Base-by-base conservation (phyloP, 1,284 basidiomycete species). In the Cutaneotrichosporon dermatis region DNA sequence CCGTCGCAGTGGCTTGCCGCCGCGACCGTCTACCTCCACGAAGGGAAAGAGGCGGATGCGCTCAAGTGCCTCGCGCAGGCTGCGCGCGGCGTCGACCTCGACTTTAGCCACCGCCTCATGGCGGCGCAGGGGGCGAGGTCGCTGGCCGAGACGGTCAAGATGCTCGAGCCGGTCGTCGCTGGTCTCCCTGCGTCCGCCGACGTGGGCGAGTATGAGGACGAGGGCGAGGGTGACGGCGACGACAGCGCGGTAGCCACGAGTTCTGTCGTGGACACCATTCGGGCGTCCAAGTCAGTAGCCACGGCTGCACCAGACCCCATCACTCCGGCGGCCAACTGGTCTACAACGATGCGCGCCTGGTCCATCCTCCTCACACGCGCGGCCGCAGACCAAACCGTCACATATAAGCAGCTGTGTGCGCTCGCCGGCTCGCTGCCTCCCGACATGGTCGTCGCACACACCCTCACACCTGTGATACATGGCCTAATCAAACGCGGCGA, bases 381-480 rank as follows among this genome's bases (percentile, higher is more conserved):
- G 0, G 46, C 50, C 1, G 9, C 5, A 4, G 62, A 64, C 35
- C n/a, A 33, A 2, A 12, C 6, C 2, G 50, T 64, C 7, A n/a
- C 56, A 4, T 11, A 59, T 2, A 45, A 63, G 12, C 59, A 61
- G 34, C 52, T 74, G 4, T 8, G 66, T 13, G 57, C 56, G 10
- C 51, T 72, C 12, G 60, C 61, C 4, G 40, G 60, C 3, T 39
- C 41, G 3, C 25, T 74, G 10, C 67, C 70, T 3, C 56, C 53
- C 3, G 39, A 49, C 4, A 50, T 61, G 1, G 43, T 59, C 1
- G 41, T 59, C 6, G 60, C 59, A 1, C 62, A 55, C 25, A 64
- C 67, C 2, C 39, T 71, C n/a, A 73, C 73, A 4, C 65, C 72
- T 3, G 49, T 67, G 6, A 67, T 75, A 55, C 58, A 58, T 41